Base-by-base conservation (phyloP, 169 alveolate genomes). In the Babesia bovis region DNA sequence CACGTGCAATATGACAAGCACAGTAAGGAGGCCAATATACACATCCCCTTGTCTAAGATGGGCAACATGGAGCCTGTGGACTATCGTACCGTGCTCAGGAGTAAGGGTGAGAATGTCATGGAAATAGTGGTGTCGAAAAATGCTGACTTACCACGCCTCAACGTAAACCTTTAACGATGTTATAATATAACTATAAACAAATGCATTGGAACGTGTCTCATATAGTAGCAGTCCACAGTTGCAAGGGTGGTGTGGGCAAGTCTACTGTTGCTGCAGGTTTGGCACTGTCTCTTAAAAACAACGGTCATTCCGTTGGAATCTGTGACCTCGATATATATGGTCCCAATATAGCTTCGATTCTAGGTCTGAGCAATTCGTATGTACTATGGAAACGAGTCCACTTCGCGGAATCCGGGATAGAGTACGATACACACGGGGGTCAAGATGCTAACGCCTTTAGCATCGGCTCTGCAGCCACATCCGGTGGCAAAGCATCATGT, bases 221-320 rank as follows among this genome's bases (percentile, higher is more conserved):
- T 44, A 44, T 71, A 12, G 45, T 81, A 19, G 88, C 88, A 26
- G 93, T 97, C 3, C 91, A 95, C 19, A 90, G 97, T 61, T 96
- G 99, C 49, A 97, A 97, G 87, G 99, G 99, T 38, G 99, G 99
- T 42, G 99, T 97, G 3, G 99, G 99, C 17, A 97, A 97, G 85
- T 94, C 98, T 2, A 96, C 99, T 25, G 91, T 96, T 21, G 94
- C 89, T 17, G 87, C 75, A 19, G 86, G 98, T 0, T 90, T 96
- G 3, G 94, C 95, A 60, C 76, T 95, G 49, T 94, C 98, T 17
- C 72, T 96, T 35, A 85, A 78, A 53, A 75, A 87, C 56, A 63
- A 85, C 17, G 98, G 97, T 28, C 87, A 89, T 15, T 85, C 84
- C 38, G 97, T 96, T 25, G 99, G 99, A 23, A 73, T 97, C 23